phyloP scores from a whole-genome alignment of 129 eudicot species.

The Saposhnikovia divaricata region DNA sequence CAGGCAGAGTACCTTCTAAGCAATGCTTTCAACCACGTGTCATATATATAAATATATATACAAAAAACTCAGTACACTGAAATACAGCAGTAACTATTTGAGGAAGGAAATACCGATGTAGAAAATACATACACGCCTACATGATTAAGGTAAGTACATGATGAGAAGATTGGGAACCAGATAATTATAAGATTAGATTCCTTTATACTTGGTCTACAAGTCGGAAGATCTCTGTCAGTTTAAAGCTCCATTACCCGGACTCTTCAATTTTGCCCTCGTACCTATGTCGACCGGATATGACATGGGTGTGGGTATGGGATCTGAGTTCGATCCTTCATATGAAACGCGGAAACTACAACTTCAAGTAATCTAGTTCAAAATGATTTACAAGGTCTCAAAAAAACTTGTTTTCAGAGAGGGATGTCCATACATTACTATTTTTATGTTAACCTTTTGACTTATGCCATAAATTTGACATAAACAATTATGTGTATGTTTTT shows the following conservation, averaged over 20 bases:
- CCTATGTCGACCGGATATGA: no score
- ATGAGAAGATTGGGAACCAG: not conserved
- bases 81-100: not conserved
- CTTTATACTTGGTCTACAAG: not conserved
- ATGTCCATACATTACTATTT: no score
- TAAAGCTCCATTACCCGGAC: not conserved
- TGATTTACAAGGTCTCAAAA: no score
- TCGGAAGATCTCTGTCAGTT: not conserved
- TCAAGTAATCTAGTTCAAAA: no score
- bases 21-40: not conserved
- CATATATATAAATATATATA: not conserved
- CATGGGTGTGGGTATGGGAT: no score
- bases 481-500: no score
- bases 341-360: no score
- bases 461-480: no score
- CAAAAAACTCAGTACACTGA: not conserved
- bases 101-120: not conserved
- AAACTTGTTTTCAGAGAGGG: no score
- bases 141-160: not conserved
- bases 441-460: no score
- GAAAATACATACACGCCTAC: not conserved
- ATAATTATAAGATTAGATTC: not conserved
- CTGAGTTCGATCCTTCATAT: no score
- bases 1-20: not conserved
- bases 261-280: no score